These are phyloP conservation scores for Diaporthe sp. DNA, from an alignment of 2,329 filamentous ascomycete genomes.

Conservation along the genomic window DNA sequence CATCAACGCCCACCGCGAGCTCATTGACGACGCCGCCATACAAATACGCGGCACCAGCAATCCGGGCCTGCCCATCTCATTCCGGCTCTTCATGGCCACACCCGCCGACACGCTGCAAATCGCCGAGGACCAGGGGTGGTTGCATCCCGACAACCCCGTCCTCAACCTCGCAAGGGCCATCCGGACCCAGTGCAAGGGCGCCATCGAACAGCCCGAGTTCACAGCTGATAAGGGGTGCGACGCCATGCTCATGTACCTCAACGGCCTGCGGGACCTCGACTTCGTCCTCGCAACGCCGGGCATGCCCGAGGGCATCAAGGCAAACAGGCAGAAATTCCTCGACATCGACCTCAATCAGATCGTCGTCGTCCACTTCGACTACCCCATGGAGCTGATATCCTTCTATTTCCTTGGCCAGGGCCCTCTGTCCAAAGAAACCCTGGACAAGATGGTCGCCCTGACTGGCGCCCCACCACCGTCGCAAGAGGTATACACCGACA, in stretches of 20 bases:
- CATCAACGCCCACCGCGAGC: constrained; percentile 37
- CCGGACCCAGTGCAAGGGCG: constrained; percentile 14
- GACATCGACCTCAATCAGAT: constrained; percentile 23
- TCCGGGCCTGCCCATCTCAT: constrained; percentile 20
- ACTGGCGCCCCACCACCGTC: constrained; percentile 36
- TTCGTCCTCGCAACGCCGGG: constrained; percentile 31
- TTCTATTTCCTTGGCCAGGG: constrained; percentile 40
- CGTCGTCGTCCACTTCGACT: constrained; percentile 35
- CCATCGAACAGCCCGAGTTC: constrained; percentile 41
- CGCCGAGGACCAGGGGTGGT: constrained; percentile 33
- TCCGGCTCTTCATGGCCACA: constrained; percentile 38
- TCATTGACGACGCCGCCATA: constrained; percentile 39
- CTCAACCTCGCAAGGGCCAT: constrained; percentile 23
- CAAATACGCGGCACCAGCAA: constrained; percentile 32
- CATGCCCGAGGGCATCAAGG: constrained; percentile 37
- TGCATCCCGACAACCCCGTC: constrained; percentile 32
- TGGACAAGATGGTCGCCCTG: constrained; percentile 34
- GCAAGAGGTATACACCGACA: constrained; percentile 26
- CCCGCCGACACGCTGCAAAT: constrained; percentile 38
- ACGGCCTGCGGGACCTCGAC: constrained; percentile 18
- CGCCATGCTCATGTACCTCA: constrained; percentile 35
- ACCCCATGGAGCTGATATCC: constrained; percentile 10
- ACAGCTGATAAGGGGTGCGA: constrained; percentile 34
- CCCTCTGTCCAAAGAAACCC: constrained; percentile 32
- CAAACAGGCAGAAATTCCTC: constrained; percentile 28